Conservation (phyloP, 2,329 filamentous ascomycete species). For the Aspergillus glaucus region DNA sequence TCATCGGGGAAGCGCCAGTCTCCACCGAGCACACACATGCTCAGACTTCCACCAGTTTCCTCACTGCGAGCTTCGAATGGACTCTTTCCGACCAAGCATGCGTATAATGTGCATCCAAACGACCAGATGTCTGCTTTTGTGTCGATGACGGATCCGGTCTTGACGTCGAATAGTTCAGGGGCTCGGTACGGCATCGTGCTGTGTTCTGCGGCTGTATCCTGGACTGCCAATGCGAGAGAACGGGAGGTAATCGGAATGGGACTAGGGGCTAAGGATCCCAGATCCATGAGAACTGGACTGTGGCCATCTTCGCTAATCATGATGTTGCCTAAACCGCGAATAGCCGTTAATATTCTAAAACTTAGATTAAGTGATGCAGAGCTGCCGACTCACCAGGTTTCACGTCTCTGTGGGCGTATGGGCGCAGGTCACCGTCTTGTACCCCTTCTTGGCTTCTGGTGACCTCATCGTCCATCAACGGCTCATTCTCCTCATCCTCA, state of each 20-base stretch:
- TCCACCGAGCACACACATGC: constrained; percentile 84
- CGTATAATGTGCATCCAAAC: constrained; percentile 93
- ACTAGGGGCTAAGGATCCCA: constrained; percentile 81
- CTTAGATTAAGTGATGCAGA: neutral
- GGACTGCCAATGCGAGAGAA: constrained; percentile 81
- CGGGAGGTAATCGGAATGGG: constrained; percentile 85
- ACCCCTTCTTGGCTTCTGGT: constrained; percentile 61
- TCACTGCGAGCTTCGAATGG: constrained; percentile 94
- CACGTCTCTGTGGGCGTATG: constrained; percentile 93
- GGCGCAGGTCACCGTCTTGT: constrained; percentile 61
- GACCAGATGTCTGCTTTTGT: constrained; percentile 99
- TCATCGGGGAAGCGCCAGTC: constrained; percentile 98
- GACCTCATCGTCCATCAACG: constrained; percentile 75
- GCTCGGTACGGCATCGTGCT: constrained; percentile 98
- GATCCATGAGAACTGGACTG: constrained; percentile 91
- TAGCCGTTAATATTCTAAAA: neutral
- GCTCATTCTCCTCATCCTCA: constrained; percentile 70
- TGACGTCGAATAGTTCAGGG: constrained; percentile 95
- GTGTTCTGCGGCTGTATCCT: constrained; percentile 92
- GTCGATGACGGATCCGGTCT: constrained; percentile 84
- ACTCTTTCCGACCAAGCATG: constrained; percentile 91
- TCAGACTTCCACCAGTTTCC: constrained; percentile 89
- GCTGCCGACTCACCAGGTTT: constrained; percentile 70
- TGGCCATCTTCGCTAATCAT: constrained; percentile 94
- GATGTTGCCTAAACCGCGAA: constrained; percentile 66